Evolutionary conservation across 352 stramenopile species (phyloP).

Genomic region (Pythium guiyangense): DNA sequence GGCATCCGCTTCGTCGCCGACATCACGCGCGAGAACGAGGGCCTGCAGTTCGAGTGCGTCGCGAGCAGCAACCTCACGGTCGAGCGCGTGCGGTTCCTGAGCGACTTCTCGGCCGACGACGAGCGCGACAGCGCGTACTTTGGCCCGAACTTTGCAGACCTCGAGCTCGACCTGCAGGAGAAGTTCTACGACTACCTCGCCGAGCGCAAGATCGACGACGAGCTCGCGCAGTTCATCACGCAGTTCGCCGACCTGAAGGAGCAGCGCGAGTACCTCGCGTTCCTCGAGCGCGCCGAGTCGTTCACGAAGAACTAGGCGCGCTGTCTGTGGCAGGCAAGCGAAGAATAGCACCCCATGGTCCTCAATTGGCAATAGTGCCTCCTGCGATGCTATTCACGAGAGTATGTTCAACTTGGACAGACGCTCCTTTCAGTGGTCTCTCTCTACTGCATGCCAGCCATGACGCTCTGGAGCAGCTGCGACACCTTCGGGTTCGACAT

Average conservation of each 20-base stretch:
- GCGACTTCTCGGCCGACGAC: slow-evolving; percentile 41
- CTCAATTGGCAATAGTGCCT: too few species aligned
- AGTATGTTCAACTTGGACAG: too few species aligned
- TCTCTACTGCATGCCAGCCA: slow-evolving; percentile 54
- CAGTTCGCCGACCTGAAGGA: slow-evolving; percentile 84
- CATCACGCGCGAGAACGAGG: slow-evolving; percentile 63
- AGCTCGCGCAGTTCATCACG: slow-evolving; percentile 81
- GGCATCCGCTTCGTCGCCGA: slow-evolving; percentile 77
- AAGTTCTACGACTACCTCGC: slow-evolving; percentile 76
- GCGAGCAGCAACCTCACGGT: slow-evolving; percentile 79
- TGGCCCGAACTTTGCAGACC: slow-evolving; percentile 75
- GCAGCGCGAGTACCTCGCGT: slow-evolving; percentile 79
- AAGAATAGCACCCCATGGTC: not conserved
- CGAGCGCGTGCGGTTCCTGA: slow-evolving; percentile 68
- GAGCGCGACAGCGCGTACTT: slow-evolving; percentile 73
- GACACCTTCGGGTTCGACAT: slow-evolving; percentile 87
- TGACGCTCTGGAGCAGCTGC: slow-evolving; percentile 70
- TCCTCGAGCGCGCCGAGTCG: slow-evolving; percentile 60
- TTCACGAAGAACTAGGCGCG: slow-evolving; percentile 82
- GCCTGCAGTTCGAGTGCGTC: slow-evolving; percentile 79
- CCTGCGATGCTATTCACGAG: too few species aligned
- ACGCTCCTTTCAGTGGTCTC: too few species aligned
- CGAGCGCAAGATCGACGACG: slow-evolving; percentile 76
- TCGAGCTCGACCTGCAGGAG: slow-evolving; percentile 84
- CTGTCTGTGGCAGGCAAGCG: too few species aligned